Evolutionary conservation across 1,284 basidiomycete genomes (phyloP).

Genomic region (Erythrobasidium hasegawianum): DNA sequence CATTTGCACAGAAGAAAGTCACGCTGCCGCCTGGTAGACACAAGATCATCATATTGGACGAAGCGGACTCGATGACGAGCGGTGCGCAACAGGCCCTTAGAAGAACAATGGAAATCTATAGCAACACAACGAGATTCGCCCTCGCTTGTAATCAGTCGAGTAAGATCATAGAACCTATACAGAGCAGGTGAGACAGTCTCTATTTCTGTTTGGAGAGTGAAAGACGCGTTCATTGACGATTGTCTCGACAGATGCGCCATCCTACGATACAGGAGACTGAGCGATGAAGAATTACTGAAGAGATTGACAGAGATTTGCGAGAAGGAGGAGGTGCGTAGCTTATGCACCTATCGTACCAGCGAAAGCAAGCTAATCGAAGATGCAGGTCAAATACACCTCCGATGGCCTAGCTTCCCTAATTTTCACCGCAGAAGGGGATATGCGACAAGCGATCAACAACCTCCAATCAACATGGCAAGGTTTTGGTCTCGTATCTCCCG

Average conservation of each 20-base stretch:
- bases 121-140: constrained; percentile 96
- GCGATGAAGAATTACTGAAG: constrained; percentile 85
- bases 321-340: constrained; percentile 69
- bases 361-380: background rate
- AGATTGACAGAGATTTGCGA: constrained; percentile 89
- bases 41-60: constrained; percentile 97
- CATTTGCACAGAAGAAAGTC: constrained; percentile 97
- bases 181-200: constrained; percentile 60
- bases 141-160: constrained; percentile 99
- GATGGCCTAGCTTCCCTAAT: constrained; percentile 93
- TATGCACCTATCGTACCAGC: background rate
- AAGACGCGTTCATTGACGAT: background rate
- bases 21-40: constrained; percentile 92
- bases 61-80: constrained; percentile 98
- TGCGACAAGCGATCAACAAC: constrained; percentile 99
- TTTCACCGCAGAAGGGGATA: constrained; percentile 99
- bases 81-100: constrained; percentile 97
- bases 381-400: constrained; percentile 85
- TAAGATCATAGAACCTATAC: constrained; percentile 99
- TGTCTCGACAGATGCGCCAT: constrained; percentile 72
- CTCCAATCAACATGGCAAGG: constrained; percentile 94
- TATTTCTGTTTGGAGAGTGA: background rate
- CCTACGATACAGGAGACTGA: constrained; percentile 83
- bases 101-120: constrained; percentile 98
- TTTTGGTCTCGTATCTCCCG: constrained; percentile 93